A percentile compares a stretch with the other conserved stretches of the same genome.
Conservation (phyloP, 108 stramenopile species). For the Skeletonema potamos region DNA sequence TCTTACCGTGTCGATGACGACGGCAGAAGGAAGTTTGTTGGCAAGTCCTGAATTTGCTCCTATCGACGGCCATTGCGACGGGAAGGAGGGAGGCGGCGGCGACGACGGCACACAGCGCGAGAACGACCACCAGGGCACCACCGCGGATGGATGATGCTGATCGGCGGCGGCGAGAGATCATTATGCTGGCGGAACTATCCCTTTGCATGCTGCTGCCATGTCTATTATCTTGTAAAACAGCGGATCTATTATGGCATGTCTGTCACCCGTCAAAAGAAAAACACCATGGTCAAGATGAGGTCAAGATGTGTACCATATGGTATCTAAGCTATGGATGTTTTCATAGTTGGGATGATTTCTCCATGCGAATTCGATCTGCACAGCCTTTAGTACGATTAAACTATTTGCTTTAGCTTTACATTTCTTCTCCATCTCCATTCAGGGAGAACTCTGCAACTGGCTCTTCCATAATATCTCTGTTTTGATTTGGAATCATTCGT, state of each 20-base stretch:
- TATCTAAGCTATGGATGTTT: too few relatives aligned
- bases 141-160: neutral
- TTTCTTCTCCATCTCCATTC: slow-evolving; percentile 16
- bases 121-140: neutral
- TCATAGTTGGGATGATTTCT: too few relatives aligned
- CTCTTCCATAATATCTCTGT: slow-evolving; percentile 36
- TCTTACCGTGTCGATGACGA: slow-evolving; percentile 78
- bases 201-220: neutral
- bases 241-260: too few relatives aligned
- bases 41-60: slow-evolving; percentile 97
- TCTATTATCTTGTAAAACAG: too few relatives aligned
- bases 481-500: slow-evolving; percentile 25
- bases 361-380: too few relatives aligned
- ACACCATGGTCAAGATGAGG: too few relatives aligned
- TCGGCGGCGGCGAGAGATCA: neutral
- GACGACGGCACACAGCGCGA: neutral
- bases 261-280: too few relatives aligned
- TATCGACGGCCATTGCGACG: slow-evolving; percentile 84
- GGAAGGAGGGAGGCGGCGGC: neutral
- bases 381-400: neutral
- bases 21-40: slow-evolving; percentile 96
- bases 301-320: too few relatives aligned
- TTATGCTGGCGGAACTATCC: neutral
- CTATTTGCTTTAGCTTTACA: neutral
- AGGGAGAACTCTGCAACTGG: slow-evolving; percentile 39